These are phyloP conservation scores for Dacryopinax spathularia DNA, from an alignment of 768 basidiomycete genomes.

Conservation along the genomic window DNA sequence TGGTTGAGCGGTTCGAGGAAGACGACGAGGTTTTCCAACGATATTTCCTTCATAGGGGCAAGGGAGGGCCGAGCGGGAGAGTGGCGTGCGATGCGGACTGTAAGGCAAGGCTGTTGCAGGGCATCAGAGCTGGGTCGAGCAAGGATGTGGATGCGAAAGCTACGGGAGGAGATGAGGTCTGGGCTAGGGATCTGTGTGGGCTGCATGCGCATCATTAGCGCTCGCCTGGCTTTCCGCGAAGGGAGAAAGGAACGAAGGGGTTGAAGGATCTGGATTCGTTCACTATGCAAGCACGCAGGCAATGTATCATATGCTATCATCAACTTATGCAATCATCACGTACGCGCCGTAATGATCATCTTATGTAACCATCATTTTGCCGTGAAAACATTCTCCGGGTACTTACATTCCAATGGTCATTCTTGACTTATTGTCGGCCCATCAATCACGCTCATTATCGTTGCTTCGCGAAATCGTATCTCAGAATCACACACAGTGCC, in stretches of 20 bases:
- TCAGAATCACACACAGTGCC: background rate
- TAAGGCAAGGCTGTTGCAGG: background rate
- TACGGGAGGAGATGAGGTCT: background rate
- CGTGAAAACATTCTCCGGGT: background rate
- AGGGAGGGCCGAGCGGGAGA: background rate
- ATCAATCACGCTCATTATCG: too few species aligned
- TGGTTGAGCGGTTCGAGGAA: conserved; percentile 39
- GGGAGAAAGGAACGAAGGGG: background rate
- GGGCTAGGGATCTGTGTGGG: background rate
- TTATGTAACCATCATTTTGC: background rate
- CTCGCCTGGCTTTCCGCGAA: too few species aligned
- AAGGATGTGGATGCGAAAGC: background rate
- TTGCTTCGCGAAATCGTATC: too few species aligned
- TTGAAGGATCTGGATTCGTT: background rate
- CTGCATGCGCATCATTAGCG: background rate
- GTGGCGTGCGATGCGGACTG: background rate
- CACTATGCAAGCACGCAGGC: too few species aligned
- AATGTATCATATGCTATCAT: background rate
- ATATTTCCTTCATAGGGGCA: background rate
- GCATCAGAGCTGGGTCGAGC: background rate
- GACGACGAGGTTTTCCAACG: conserved; percentile 18
- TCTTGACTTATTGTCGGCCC: too few species aligned
- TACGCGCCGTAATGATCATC: too few species aligned
- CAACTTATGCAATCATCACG: background rate
- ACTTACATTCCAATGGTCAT: background rate